Evolutionary conservation across 495 filamentous ascomycete species (phyloP), one percentile per base, ranked within the genome.

Genomic region (Bathelium albidoporum): DNA sequence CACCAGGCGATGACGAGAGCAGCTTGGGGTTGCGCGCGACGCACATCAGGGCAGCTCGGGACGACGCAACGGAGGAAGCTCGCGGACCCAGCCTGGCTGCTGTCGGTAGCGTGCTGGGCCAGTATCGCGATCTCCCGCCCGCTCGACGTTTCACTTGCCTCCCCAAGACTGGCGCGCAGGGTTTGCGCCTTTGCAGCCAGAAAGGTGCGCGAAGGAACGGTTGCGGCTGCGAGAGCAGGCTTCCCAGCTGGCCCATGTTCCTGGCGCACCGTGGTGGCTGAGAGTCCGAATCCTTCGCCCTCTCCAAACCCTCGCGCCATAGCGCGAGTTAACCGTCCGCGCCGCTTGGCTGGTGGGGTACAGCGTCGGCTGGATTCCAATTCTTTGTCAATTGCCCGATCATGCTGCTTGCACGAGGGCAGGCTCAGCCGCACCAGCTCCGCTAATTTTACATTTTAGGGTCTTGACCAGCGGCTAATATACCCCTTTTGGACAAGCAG

Each of bases 131-230:
- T 55, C 49, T 55, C 49, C 49, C 49, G 49, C 49, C 29, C 49
- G 49, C 49, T 55, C 49, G 24, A 55, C 49, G 49, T 55, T 55
- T 55, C 49, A 55, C 22, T 55, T 55, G 49, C 49, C 44, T 49
- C 44, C 49, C 24, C 49, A 55, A 20, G 49, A 55, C 49, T 29
- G 26, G 49, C 49, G 26, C 24, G 49, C 49, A 55, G 49, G 49
- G 49, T 55, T 55, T 24, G 49, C 49, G 49, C 9, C 49, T 20
- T 29, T 28, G 49, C 49, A 55, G 49, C 22, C 49, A 55, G 29
- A 55, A 28, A 16, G 24, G 49, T 20, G 49, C 49, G 49, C 49
- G 49, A 55, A 55, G 49, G 49, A 55, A 55, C 49, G 49, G 49
- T 29, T 55, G 49, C 49, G 49, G 49, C 49, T 55, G 49, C 49